These are phyloP conservation scores for Chlamydomonas urium DNA, from an alignment of 139 green algal genomes.

Conservation along the genomic window DNA sequence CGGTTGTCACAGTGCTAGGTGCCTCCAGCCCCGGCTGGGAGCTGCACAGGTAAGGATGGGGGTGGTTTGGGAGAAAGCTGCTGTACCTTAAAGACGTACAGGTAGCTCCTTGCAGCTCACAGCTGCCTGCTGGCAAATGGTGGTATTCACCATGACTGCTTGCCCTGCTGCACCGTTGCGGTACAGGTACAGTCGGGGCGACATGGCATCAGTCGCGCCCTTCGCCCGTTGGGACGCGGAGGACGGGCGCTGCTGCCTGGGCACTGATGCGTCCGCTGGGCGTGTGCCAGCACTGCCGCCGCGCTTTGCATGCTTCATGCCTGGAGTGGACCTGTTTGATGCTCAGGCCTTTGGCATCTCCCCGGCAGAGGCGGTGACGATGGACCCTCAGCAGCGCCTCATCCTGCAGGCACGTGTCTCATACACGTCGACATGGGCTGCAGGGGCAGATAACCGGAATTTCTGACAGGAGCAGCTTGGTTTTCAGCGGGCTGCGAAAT, in stretches of 20 bases:
- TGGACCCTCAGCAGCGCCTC: slow-evolving; percentile 81
- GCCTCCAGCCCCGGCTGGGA: background rate
- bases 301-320: slow-evolving; percentile 69
- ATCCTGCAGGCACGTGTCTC: slow-evolving; percentile 52
- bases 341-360: slow-evolving; percentile 51
- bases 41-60: background rate
- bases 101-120: no score
- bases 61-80: no score
- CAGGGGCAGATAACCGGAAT: no score
- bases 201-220: slow-evolving; percentile 33
- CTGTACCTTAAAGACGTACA: no score
- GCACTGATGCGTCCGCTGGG: background rate
- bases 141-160: no score
- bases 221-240: slow-evolving; percentile 45
- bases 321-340: slow-evolving; percentile 51
- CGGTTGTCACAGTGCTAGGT: no score
- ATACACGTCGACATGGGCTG: background rate
- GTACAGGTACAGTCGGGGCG: slow-evolving; percentile 13
- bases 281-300: slow-evolving; percentile 1
- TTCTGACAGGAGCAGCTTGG: no score
- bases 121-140: no score
- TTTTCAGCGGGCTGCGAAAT: no score
- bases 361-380: slow-evolving; percentile 51
- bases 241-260: slow-evolving; percentile 5
- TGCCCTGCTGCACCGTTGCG: no score